These are phyloP conservation scores for Trichoderma virens DNA, from an alignment of 495 filamentous ascomycete species.

Conservation along the genomic window DNA sequence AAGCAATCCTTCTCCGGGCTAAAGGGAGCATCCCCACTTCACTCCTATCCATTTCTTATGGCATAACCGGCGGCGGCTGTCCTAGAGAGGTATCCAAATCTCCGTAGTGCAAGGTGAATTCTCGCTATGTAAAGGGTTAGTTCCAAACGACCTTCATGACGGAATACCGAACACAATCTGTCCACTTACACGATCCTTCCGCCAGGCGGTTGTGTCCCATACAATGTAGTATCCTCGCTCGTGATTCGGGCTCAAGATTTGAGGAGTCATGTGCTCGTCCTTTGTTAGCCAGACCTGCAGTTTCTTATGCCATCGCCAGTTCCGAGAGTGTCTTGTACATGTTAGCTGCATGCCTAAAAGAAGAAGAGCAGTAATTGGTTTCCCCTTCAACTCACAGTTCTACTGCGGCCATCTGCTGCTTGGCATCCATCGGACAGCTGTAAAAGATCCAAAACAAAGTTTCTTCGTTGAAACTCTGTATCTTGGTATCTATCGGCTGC, in stretches of 20 bases:
- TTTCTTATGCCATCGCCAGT: constrained; percentile 91
- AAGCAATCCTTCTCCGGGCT: not conserved
- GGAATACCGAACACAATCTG: not conserved
- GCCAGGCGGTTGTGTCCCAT: constrained; percentile 80
- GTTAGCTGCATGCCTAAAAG: constrained; percentile 11
- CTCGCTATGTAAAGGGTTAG: constrained; percentile 42
- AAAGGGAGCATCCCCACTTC: not conserved
- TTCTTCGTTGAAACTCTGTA: constrained; percentile 79
- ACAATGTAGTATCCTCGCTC: constrained; percentile 86
- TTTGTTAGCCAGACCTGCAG: constrained; percentile 86
- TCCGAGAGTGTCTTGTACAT: constrained; percentile 46
- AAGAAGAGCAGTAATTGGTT: not conserved
- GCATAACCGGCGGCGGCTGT: constrained; percentile 1
- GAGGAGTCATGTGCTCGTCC: constrained; percentile 66
- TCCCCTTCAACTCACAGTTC: constrained; percentile 52
- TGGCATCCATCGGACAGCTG: constrained; percentile 71
- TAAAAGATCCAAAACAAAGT: constrained; percentile 95
- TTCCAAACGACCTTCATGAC: constrained; percentile 11
- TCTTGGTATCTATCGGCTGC: constrained; percentile 67
- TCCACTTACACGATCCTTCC: constrained; percentile 65
- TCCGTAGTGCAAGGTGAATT: constrained; percentile 72
- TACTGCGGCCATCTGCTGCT: constrained; percentile 75
- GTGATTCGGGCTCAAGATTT: constrained; percentile 53
- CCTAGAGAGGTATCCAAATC: constrained; percentile 51
- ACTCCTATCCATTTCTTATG: not conserved